A percentile compares a stretch with the other conserved stretches of the same genome.
Evolutionary conservation across 2,329 filamentous ascomycete species (phyloP).

Genomic region (Endoconidiophora polonica): DNA sequence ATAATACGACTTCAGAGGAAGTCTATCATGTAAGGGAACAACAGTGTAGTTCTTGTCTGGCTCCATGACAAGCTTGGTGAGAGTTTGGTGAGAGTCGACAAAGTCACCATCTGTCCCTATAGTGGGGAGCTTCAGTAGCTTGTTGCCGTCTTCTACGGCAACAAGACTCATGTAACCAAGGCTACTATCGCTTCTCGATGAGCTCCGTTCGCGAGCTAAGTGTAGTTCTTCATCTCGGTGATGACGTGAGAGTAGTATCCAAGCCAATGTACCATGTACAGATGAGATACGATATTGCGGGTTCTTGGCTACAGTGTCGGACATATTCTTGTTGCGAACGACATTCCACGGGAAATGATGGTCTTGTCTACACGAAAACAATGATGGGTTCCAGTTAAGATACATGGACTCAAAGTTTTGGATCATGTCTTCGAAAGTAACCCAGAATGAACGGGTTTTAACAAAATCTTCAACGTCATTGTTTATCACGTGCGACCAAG

Average conservation of each 20-base stretch:
- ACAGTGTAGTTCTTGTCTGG: conserved; percentile 34
- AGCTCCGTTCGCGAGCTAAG: conserved; percentile 20
- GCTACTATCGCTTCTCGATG: conserved; percentile 20
- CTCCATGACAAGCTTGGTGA: conserved; percentile 46
- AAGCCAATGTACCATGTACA: conserved; percentile 44
- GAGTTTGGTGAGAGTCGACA: conserved; percentile 83
- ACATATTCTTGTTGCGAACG: conserved; percentile 29
- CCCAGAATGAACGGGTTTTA: conserved; percentile 55
- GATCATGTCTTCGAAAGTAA: conserved; percentile 69
- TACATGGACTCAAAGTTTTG: conserved; percentile 94
- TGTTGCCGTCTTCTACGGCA: conserved; percentile 55
- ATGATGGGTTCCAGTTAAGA: conserved; percentile 84
- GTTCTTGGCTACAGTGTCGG: conserved; percentile 44
- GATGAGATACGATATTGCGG: conserved; percentile 57
- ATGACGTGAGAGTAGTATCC: conserved; percentile 76
- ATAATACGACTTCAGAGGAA: conserved; percentile 57
- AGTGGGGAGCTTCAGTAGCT: conserved; percentile 58
- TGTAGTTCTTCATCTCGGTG: conserved; percentile 54
- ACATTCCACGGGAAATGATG: conserved; percentile 76
- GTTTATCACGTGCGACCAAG: conserved; percentile 8
- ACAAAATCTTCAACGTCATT: conserved; percentile 30
- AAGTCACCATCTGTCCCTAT: conserved; percentile 63
- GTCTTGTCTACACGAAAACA: conserved; percentile 71
- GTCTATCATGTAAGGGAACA: conserved; percentile 62
- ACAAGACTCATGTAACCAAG: conserved; percentile 79